Evolutionary conservation across 2,329 filamentous ascomycete genomes (phyloP), one percentile per base, ranked within the genome.

Genomic region (Botrytis cinerea): DNA sequence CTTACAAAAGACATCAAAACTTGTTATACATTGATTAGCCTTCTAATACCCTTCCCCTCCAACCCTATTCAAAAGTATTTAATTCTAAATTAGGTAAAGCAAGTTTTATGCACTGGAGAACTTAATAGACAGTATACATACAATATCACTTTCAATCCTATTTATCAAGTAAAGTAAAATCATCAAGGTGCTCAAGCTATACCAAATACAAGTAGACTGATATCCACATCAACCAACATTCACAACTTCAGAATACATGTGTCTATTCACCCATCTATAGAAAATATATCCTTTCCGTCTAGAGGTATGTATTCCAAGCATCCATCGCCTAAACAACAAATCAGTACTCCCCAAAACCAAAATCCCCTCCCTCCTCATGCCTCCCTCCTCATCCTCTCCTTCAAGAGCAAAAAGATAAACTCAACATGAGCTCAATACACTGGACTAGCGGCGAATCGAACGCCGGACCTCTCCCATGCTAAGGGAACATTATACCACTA

Each of bases 321-420:
- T 4, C 18, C 5, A 28, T 3, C 14, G 0, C n/a, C 25, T 14
- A 2, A 16, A 16, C 25, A 54, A 14, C 12, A 16, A 54, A 16
- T 7, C 25, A 16, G 7, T n/a, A n/a, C 1, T 16, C 22, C 12
- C 59, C 5, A n/a, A 40, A 22, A 25, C 14, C 54, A 1, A 20
- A 32, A 20, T 8, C 28, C 7, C 28, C 2, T 2, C 14, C 8
- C n/a, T 57, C 12, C 0, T n/a, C 1, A 51, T n/a, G 1, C 16
- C n/a, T 12, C 16, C 16, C 16, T 32, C 32, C 28, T 4, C 25
- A 25, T 51, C 48, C 12, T 54, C 25, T n/a, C 7, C 48, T 22
- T 10, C 1, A 2, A n/a, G 2, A 54, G 16, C 4, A 14, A n/a
- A 54, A n/a, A n/a, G 0, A 0, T 1, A 3, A 2, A 1, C 25